A percentile compares a stretch with the other conserved stretches of the same genome.
These are phyloP conservation scores for Planoprotostelium fungivorum DNA, from an alignment of 78 protist species.

Conservation along the genomic window DNA sequence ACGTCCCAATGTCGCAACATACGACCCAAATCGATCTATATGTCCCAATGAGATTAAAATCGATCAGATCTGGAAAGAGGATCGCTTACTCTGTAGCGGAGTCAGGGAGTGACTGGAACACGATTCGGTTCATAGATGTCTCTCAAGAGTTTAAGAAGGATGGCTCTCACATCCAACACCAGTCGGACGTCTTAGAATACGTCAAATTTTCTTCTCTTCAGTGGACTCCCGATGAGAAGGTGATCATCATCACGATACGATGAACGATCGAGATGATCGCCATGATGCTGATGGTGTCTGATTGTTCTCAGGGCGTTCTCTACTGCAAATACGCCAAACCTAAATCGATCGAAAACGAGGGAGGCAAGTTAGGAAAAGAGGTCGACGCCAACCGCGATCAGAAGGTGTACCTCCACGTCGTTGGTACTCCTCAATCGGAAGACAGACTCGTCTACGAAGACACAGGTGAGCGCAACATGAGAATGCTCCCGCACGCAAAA, in stretches of 20 bases:
- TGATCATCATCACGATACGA: slow-evolving; percentile 77
- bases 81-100: slow-evolving; percentile 42
- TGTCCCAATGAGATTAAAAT: background rate
- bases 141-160: slow-evolving; percentile 1
- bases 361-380: slow-evolving; percentile 24
- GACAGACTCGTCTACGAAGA: slow-evolving; percentile 56
- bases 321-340: slow-evolving; percentile 17
- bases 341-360: background rate
- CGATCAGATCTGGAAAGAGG: slow-evolving; percentile 14
- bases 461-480: background rate
- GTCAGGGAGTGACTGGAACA: slow-evolving; percentile 84
- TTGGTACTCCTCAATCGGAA: slow-evolving; percentile 54
- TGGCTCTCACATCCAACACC: background rate
- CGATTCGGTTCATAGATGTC: slow-evolving; percentile 20
- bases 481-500: background rate
- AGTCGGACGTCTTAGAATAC: slow-evolving; percentile 68
- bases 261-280: too few relatives aligned
- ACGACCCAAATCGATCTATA: too few relatives aligned
- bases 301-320: background rate
- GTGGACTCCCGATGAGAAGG: slow-evolving; percentile 71
- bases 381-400: slow-evolving; percentile 40
- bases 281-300: background rate
- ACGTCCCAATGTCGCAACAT: too few relatives aligned
- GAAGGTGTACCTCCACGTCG: slow-evolving; percentile 64
- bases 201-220: slow-evolving; percentile 64